phyloP scores from a whole-genome alignment of 768 basidiomycete species.

The Russula sp. region DNA sequence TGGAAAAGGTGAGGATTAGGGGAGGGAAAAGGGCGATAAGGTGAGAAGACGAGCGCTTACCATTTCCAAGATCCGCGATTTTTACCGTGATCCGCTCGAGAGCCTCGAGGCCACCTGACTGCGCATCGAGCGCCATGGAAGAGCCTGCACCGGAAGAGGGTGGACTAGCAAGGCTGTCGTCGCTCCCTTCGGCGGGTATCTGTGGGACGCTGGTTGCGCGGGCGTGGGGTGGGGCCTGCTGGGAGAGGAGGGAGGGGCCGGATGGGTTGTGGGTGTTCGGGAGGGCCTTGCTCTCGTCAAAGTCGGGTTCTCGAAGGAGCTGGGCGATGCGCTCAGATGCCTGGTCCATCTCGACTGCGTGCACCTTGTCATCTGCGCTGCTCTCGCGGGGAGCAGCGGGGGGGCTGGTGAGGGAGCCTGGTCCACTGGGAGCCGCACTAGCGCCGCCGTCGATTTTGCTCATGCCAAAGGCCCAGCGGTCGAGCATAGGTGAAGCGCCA shows the following conservation, averaged over 20 bases:
- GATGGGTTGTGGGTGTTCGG: slow-evolving; percentile 32
- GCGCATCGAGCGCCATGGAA: slow-evolving; percentile 28
- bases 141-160: slow-evolving; percentile 21
- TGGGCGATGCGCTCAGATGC: slow-evolving; percentile 46
- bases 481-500: slow-evolving; percentile 56
- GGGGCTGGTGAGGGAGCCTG: slow-evolving; percentile 27
- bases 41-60: slow-evolving; percentile 35
- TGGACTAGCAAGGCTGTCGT: slow-evolving; percentile 16
- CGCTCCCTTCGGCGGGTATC: slow-evolving; percentile 25
- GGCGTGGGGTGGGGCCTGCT: slow-evolving; percentile 44
- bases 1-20: neutral
- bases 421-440: slow-evolving; percentile 29
- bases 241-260: slow-evolving; percentile 69
- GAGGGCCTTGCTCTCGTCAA: slow-evolving; percentile 34
- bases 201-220: slow-evolving; percentile 19
- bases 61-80: slow-evolving; percentile 97
- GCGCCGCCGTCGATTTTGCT: slow-evolving; percentile 63
- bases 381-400: slow-evolving; percentile 16
- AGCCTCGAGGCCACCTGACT: slow-evolving; percentile 27
- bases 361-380: slow-evolving; percentile 17
- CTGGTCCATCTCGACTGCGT: slow-evolving; percentile 34
- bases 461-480: slow-evolving; percentile 91
- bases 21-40: neutral
- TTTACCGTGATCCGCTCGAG: slow-evolving; percentile 85
- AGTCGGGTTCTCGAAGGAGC: slow-evolving; percentile 36